A percentile compares a stretch with the other conserved stretches of the same genome.
phyloP scores from a whole-genome alignment of 768 basidiomycete species.

The Sarcomyxa edulis region DNA sequence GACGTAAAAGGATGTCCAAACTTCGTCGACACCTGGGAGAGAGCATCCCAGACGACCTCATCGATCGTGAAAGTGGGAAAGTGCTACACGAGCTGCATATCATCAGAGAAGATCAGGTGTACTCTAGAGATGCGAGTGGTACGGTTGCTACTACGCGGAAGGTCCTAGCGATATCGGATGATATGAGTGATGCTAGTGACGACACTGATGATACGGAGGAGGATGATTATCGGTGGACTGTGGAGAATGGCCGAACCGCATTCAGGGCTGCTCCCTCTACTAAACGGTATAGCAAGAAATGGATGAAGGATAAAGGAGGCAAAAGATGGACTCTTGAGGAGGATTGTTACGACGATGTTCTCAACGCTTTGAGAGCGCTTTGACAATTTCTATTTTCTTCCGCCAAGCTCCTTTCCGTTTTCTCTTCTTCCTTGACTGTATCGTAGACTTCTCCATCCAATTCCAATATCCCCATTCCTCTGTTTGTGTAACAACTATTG shows the following conservation, averaged over 20 bases:
- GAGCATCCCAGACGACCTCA: slow-evolving; percentile 14
- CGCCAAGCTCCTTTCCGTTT: neutral
- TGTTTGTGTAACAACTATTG: too few relatives aligned
- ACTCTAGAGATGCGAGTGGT: too few relatives aligned
- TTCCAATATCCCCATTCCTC: neutral
- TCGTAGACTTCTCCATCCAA: neutral
- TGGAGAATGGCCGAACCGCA: slow-evolving; percentile 6
- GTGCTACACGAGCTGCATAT: neutral
- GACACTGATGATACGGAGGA: slow-evolving; percentile 8
- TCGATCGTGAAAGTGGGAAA: slow-evolving; percentile 1
- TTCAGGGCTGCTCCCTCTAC: slow-evolving; percentile 5
- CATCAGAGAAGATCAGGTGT: too few relatives aligned
- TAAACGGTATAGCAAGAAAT: slow-evolving; percentile 24
- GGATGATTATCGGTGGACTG: neutral
- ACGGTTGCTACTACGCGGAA: slow-evolving; percentile 9
- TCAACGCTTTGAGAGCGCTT: slow-evolving; percentile 28
- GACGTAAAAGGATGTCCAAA: slow-evolving; percentile 22
- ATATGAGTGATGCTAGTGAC: slow-evolving; percentile 11
- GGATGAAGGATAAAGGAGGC: slow-evolving; percentile 35
- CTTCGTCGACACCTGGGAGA: slow-evolving; percentile 28
- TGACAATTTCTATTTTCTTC: slow-evolving; percentile 10
- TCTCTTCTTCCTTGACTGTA: neutral
- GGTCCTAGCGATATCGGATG: slow-evolving; percentile 8
- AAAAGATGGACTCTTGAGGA: slow-evolving; percentile 30
- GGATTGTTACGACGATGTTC: slow-evolving; percentile 25